A percentile compares a stretch with the other conserved stretches of the same genome.
These are phyloP conservation scores for Candida stauntonica DNA, from an alignment of 805 yeast genomes.

Conservation along the genomic window DNA sequence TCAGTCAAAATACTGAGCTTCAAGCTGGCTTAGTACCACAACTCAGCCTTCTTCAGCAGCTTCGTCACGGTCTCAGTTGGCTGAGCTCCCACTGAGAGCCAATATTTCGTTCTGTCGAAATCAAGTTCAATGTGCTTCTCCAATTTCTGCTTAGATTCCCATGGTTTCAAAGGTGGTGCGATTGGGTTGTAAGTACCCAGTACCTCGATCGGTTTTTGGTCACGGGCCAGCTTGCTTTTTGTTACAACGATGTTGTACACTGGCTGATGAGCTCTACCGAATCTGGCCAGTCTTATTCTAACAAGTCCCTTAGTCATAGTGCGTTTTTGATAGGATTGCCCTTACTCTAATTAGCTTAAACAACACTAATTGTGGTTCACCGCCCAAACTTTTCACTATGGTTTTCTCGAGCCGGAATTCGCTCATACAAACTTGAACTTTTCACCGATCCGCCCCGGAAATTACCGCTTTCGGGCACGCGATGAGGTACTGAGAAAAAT, in stretches of 20 bases:
- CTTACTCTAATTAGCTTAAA: too few species aligned
- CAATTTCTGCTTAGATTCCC: conserved; percentile 50
- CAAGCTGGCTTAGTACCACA: conserved; percentile 28
- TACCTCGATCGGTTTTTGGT: conserved; percentile 88
- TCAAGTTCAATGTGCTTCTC: conserved; percentile 79
- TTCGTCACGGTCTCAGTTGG: conserved; percentile 79
- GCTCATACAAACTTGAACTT: too few species aligned
- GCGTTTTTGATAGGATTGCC: too few species aligned
- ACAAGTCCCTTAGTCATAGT: conserved; percentile 63
- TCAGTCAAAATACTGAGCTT: neutral
- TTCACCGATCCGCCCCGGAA: conserved; percentile 1
- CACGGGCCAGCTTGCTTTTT: conserved; percentile 69
- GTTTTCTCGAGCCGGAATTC: neutral
- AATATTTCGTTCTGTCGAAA: conserved; percentile 85
- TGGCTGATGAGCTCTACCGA: conserved; percentile 87
- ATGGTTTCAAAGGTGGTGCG: conserved; percentile 65
- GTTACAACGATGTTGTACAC: conserved; percentile 90
- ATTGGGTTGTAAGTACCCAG: conserved; percentile 89
- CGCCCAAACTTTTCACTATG: neutral
- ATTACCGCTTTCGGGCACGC: conserved; percentile 2
- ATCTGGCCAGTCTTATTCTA: conserved; percentile 85
- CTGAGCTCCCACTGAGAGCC: conserved; percentile 97
- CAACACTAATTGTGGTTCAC: too few species aligned
- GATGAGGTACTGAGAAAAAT: conserved; percentile 8
- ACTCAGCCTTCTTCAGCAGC: conserved; percentile 75